Evolutionary conservation across 768 basidiomycete genomes (phyloP), one percentile per base, ranked within the genome.

Genomic region (Xerocomus spinulosus): DNA sequence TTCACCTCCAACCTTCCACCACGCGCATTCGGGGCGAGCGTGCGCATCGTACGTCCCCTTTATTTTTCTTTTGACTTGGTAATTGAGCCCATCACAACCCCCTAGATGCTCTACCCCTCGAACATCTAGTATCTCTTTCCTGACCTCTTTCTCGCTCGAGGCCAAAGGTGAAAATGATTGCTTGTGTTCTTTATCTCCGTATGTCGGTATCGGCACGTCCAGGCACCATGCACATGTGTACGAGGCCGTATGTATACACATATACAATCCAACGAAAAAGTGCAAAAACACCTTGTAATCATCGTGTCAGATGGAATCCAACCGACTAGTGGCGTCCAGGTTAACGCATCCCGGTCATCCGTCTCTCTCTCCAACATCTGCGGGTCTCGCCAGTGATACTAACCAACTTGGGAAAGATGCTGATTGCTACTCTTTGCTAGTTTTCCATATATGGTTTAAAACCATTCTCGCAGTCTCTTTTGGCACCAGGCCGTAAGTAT

Each of bases 1-100:
- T 97, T 97, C 82, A 77, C 79, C 55, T 81, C 82, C 62, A 98
- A 98, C 80, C 84, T 98, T 58, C 94, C 95, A 57, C 91, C 95
- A 54, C 86, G 86, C 60, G 81, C 87, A 51, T 96, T 98, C 69
- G 95, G 94, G 72, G 93, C 92, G 48, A 80, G 80, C 62, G 86
- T 92, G 68, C 86, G 92, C 68, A 78, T 95, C 70, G 92, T 95
- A 72, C 57, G 88, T 50, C 17, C 24, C 43, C 20, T 57, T 20
- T 14, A n/a, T 9, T 3, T 15, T 17, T 25, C 24, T 5, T 8
- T 24, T 37, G 33, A 21, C 23, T 15, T 7, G 5, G 15, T 4
- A 5, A 30, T 18, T 35, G 29, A 57, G 24, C 7, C 2, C 14
- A 15, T 12, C 3, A 15, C 8, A 39, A 9, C 7, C 2, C 1